A percentile compares a stretch with the other conserved stretches of the same genome.
These are phyloP conservation scores for Urtica urens DNA, from an alignment of 306 rosid species.

Conservation along the genomic window DNA sequence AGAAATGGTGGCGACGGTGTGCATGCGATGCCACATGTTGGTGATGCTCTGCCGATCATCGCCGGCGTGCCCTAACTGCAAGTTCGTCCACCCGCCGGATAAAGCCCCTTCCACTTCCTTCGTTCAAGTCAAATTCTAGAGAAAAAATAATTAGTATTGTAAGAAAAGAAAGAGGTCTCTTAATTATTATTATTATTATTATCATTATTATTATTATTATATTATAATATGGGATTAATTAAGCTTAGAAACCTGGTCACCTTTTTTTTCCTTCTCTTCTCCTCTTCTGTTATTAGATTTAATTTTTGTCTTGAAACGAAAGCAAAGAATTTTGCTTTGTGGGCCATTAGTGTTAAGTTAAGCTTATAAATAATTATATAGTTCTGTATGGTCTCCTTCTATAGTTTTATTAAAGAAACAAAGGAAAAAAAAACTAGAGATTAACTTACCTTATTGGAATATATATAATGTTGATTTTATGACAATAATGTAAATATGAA, in stretches of 20 bases:
- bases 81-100: conserved; percentile 69
- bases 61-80: conserved; percentile 91
- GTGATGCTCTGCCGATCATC: conserved; percentile 84
- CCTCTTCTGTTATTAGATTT: not conserved
- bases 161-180: no score
- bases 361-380: not conserved
- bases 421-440: not conserved
- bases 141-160: no score
- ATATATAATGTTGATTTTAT: not conserved
- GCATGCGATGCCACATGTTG: conserved; percentile 76
- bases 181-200: no score
- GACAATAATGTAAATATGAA: conserved; percentile 8
- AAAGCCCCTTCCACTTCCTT: conserved; percentile 38
- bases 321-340: conserved; percentile 5
- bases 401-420: no score
- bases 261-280: not conserved
- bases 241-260: not conserved
- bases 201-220: no score
- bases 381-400: no score
- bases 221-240: no score
- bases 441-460: conserved; percentile 3
- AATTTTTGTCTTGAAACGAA: not conserved
- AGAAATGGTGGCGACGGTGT: conserved; percentile 86
- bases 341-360: not conserved
- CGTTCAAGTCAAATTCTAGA: conserved; percentile 30